Base-by-base conservation (phyloP, 768 basidiomycete genomes). In the Leccinum incarnatum region DNA sequence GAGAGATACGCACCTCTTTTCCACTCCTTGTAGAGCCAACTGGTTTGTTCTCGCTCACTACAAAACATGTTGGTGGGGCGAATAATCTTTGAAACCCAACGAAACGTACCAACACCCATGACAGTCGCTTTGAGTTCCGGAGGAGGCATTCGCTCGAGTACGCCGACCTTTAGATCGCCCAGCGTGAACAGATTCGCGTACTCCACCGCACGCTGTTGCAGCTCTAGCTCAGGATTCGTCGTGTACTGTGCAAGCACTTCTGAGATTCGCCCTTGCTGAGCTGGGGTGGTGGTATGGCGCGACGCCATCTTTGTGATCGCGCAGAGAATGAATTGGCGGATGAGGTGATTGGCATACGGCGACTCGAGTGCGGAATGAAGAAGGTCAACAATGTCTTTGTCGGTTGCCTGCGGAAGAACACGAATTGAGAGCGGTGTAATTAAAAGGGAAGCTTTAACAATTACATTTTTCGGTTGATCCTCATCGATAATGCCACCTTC, bases 111-210 rank as follows among this genome's bases (percentile, higher is more conserved):
- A 59, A 89, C 82, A 49, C 93, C 97, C 81, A 96, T 90, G 2
- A 98, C 91, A 2, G 96, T 98, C n/a, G 91, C 89, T 76, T 95
- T 97, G 63, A 98, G 76, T 72, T 99, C 97, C 2, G 97, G 97
- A 5, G 93, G 91, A n/a, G 97, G 97, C 97, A 99, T 99, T 56
- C 94, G 84, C 77, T 99, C 97, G 59, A 98, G 73, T 1, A 99
- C 94, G 37, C 96, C 97, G 8, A 81, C 79, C 59, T 84, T 80
- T 21, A 91, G 76, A n/a, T 90, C 86, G 5, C 87, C 88, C 8
- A 93, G 75, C 29, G 81, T 84, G 70, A 93, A 93, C 64, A 99
- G 71, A 65, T 84, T 89, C 1, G 89, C 91, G 72, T 95, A 98
- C 73, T 99, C 97, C 14, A 98, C 93, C 0, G 95, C 90, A 46